A percentile compares a stretch with the other conserved stretches of the same genome.
Conservation (phyloP, 2,329 filamentous ascomycete genomes). For the Trichophyton benhamiae region DNA sequence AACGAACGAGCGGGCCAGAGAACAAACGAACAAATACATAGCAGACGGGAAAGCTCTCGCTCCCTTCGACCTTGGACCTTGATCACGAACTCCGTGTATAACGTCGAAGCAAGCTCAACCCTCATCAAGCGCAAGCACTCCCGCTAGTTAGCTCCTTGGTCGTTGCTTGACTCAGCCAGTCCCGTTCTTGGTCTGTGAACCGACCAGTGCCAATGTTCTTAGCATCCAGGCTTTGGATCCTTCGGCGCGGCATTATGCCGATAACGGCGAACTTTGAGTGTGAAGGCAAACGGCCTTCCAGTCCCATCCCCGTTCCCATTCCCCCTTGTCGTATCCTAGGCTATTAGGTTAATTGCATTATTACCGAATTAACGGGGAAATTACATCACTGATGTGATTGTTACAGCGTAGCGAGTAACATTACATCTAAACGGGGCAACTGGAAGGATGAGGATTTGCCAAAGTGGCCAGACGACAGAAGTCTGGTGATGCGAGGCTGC, state of each 20-base stretch:
- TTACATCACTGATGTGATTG: not conserved
- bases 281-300: not conserved
- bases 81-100: not conserved
- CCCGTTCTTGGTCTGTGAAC: not conserved
- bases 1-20: no score
- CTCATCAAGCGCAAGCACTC: not conserved
- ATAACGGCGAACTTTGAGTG: not conserved
- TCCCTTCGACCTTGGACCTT: no score
- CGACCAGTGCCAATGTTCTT: not conserved
- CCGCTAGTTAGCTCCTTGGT: not conserved
- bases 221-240: not conserved
- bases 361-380: not conserved
- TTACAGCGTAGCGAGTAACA: not conserved
- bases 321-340: not conserved
- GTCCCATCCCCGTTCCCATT: no score
- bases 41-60: no score
- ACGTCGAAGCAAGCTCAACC: not conserved
- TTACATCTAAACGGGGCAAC: not conserved
- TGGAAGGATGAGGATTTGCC: not conserved
- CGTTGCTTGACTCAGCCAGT: not conserved
- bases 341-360: not conserved
- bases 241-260: constrained; percentile 1
- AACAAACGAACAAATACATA: no score
- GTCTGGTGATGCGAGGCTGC: not conserved
- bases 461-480: not conserved